Evolutionary conservation across 805 yeast genomes (phyloP), one percentile per base, ranked within the genome.

Genomic region (Wickerhamomyces tratensis): DNA sequence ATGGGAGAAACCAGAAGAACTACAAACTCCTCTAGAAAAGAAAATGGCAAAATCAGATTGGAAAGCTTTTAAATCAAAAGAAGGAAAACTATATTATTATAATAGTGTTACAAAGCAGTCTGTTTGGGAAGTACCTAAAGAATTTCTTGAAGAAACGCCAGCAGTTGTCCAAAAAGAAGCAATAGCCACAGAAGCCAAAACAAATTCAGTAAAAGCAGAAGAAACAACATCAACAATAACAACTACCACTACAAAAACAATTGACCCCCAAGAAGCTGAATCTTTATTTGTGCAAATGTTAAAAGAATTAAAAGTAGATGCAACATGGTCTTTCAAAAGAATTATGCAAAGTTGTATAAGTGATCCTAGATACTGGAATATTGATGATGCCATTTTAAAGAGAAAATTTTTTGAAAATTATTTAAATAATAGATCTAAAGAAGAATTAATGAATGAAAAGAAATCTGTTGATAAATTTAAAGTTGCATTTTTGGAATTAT

Each of bases 111-210:
- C 91, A 0, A 73, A 77, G 39, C 77, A 77, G 49, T 78, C 96
- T 0, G 76, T 80, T 40, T 87, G 96, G 95, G 86, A 83, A 26
- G 77, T 78, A 48, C 96, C 96, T 79, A 14, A 67, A 63, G 35
- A 63, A 64, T 20, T 69, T 80, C 1, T 76, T 74, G 14, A 82
- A 86, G 86, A 62, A 62, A 33, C 68, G 4, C 20, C 20, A 9
- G 31, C 8, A 11, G 31, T 7, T 7, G 66, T 75, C 6, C 57
- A 58, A 31, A 47, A 43, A 5, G 57, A 44, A 47, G 48, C 38
- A 36, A 40, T 38, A 20, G 20, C 20, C 20, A 33, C 33, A 39
- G 38, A 42, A 36, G 37, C 44, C 11, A 20, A 38, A 37, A 14
- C 43, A 34, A 9, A 44, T 36, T 12, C 44, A 30, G n/a, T 35